Conservation (phyloP, 2,329 filamentous ascomycete species). For the Penicillium griseofulvum region DNA sequence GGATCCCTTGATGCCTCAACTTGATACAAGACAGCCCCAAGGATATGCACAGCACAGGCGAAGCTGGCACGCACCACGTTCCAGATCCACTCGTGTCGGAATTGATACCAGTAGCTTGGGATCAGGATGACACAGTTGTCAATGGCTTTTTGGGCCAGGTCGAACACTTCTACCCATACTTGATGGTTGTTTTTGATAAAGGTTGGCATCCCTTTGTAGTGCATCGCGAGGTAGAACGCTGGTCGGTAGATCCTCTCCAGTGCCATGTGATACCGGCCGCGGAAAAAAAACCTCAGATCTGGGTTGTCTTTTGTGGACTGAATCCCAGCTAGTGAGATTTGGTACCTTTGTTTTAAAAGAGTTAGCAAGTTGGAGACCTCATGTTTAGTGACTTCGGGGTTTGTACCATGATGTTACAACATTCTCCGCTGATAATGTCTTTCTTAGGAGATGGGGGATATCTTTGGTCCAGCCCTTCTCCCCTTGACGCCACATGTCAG, state of each 20-base stretch:
- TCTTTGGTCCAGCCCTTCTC: slow-evolving; percentile 21
- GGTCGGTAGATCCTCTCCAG: slow-evolving; percentile 23
- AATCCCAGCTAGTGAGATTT: slow-evolving; percentile 12
- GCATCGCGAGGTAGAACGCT: slow-evolving; percentile 22
- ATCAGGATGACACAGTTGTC: slow-evolving; percentile 20
- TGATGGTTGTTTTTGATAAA: slow-evolving; percentile 7
- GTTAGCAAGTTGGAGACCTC: background rate
- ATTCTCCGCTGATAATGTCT: slow-evolving; percentile 13
- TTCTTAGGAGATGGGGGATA: slow-evolving; percentile 13
- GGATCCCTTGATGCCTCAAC: slow-evolving; percentile 2
- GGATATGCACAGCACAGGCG: slow-evolving; percentile 19
- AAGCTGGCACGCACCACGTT: slow-evolving; percentile 19
- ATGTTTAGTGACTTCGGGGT: background rate
- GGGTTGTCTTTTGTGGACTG: slow-evolving; percentile 10
- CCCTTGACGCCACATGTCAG: slow-evolving; percentile 22
- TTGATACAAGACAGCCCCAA: slow-evolving; percentile 17
- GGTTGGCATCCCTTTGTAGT: slow-evolving; percentile 18
- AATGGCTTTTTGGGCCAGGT: slow-evolving; percentile 18
- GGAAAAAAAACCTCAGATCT: slow-evolving; percentile 19
- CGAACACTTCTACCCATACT: slow-evolving; percentile 11
- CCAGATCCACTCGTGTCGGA: slow-evolving; percentile 26
- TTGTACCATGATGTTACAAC: slow-evolving; percentile 22
- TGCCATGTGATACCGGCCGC: slow-evolving; percentile 13
- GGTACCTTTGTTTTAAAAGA: slow-evolving; percentile 14
- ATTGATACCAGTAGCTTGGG: slow-evolving; percentile 20